Conservation (phyloP, 1,284 basidiomycete species). For the Ganoderma resinaceum region DNA sequence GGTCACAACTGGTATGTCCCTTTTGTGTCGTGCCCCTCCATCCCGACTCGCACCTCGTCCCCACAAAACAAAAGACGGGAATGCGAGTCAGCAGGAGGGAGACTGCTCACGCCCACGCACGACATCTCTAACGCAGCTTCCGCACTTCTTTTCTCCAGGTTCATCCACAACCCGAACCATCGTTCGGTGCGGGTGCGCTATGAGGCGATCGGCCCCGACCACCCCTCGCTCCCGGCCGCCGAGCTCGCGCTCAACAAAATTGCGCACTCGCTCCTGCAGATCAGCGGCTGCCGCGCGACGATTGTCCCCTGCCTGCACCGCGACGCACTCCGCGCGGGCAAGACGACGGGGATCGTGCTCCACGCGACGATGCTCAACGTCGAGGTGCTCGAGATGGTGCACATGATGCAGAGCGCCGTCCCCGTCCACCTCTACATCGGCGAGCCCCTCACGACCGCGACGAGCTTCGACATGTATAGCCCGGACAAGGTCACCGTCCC, state of each 20-base stretch:
- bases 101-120: not conserved
- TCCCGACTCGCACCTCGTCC: not conserved
- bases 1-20: constrained; percentile 27
- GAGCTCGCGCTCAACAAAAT: constrained; percentile 25
- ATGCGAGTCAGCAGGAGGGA: not conserved
- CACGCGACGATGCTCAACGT: constrained; percentile 29
- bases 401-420: constrained; percentile 24
- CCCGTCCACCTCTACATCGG: constrained; percentile 33
- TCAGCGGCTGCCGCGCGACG: constrained; percentile 22
- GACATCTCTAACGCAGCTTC: not conserved
- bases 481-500: constrained; percentile 27
- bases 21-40: not conserved
- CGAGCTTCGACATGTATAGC: constrained; percentile 30
- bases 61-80: not conserved
- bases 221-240: constrained; percentile 18
- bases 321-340: not conserved
- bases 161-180: constrained; percentile 31
- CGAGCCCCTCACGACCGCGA: constrained; percentile 30
- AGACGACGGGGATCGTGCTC: constrained; percentile 21
- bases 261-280: constrained; percentile 20
- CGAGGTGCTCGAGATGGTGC: constrained; percentile 26
- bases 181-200: constrained; percentile 28
- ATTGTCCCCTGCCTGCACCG: constrained; percentile 29
- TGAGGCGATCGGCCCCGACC: constrained; percentile 25
- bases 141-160: constrained; percentile 17